Evolutionary conservation across 371 early-diverging fungal genomes (phyloP).

Genomic region (Capillidium heterosporum): DNA sequence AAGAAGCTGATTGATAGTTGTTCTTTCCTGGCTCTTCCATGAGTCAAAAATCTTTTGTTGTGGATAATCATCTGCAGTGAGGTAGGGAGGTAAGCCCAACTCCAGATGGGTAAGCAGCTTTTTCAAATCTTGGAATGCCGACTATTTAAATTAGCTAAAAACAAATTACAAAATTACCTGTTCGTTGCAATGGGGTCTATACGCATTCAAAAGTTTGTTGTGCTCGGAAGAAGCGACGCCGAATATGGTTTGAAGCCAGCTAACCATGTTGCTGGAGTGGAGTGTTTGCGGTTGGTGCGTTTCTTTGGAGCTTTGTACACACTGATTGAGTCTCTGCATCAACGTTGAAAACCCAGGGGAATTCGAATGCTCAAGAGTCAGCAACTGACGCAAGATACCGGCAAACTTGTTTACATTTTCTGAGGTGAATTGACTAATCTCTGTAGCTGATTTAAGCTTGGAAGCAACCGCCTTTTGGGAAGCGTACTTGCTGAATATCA

Average conservation of each 20-base stretch:
- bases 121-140: conserved; percentile 3
- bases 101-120: not conserved
- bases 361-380: not conserved
- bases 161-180: not conserved
- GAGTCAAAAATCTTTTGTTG: not conserved
- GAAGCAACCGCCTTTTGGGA: not conserved
- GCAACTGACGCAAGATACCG: not conserved
- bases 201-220: not conserved
- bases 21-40: not conserved
- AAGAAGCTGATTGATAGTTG: not conserved
- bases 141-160: not conserved
- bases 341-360: not conserved
- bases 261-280: not conserved
- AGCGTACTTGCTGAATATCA: conserved; percentile 4
- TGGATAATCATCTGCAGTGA: not conserved
- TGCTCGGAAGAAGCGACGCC: not conserved
- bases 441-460: not conserved
- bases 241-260: not conserved
- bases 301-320: not conserved
- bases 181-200: not conserved
- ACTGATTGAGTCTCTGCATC: not conserved
- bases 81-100: not conserved
- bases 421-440: not conserved
- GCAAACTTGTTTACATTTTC: not conserved
- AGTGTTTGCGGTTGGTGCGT: not conserved